phyloP scores from a whole-genome alignment of 192 early-diverging fungal genomes.

The Coemansia sp. region DNA sequence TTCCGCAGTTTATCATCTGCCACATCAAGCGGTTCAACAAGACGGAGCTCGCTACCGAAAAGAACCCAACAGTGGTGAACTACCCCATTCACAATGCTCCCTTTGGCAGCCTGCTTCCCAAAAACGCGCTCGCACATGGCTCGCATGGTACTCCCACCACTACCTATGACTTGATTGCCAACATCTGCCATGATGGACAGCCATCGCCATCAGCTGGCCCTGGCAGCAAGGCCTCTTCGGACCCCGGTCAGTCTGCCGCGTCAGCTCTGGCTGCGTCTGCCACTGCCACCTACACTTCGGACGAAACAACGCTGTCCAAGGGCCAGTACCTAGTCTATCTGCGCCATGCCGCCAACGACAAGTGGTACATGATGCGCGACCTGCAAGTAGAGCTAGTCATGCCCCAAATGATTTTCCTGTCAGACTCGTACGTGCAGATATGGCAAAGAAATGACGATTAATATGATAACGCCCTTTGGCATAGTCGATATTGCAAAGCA shows the following conservation, averaged over 20 bases:
- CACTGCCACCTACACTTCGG: neutral
- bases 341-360: conserved; percentile 72
- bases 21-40: conserved; percentile 91
- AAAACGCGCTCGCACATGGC: conserved; percentile 43
- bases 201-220: conserved; percentile 23
- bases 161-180: conserved; percentile 84
- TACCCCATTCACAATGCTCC: conserved; percentile 88
- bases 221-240: neutral
- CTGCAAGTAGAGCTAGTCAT: conserved; percentile 89
- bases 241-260: neutral
- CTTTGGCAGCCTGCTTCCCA: conserved; percentile 72
- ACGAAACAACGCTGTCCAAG: conserved; percentile 55
- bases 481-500: neutral
- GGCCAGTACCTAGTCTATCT: conserved; percentile 87
- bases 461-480: neutral
- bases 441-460: conserved; percentile 4
- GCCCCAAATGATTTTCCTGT: conserved; percentile 93
- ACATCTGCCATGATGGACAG: conserved; percentile 89
- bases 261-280: neutral
- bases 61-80: conserved; percentile 97
- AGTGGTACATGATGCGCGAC: conserved; percentile 97
- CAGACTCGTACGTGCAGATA: conserved; percentile 93
- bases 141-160: conserved; percentile 23
- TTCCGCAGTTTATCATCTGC: conserved; percentile 89
- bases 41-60: conserved; percentile 81